Evolutionary conservation across 495 filamentous ascomycete genomes (phyloP), one percentile per base, ranked within the genome.

Genomic region (Wilcoxina mikolae): DNA sequence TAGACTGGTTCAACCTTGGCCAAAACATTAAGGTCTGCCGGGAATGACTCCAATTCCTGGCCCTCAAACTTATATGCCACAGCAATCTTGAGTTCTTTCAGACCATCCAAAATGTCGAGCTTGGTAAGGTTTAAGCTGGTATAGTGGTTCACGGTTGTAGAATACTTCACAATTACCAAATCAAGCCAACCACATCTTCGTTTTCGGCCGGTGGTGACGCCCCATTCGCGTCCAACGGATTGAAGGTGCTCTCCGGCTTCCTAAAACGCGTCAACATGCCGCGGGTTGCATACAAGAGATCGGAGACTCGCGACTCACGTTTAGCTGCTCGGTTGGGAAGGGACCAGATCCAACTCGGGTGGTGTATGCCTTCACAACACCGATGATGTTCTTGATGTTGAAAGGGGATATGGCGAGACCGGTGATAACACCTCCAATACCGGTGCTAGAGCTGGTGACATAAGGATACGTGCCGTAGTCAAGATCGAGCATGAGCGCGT

Each of bases 171-270:
- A n/a, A 91, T 73, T n/a, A 89, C 82, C 4, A 95, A 75, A 65
- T 95, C 87, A 35, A 94, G 76, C 87, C 85, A 94, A 25, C 88
- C 89, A 65, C 88, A 94, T 43, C 88, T 78, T 20, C 89, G 81
- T 59, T 71, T 78, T 51, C 89, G 78, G 55, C 89, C 88, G 22
- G 88, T 94, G 41, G 82, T 94, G 29, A 84, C 84, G 56, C 87
- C 87, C 66, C 80, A 81, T 70, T 87, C 83, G 27, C 69, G 68
- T 29, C 82, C 83, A 29, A 79, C 67, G 42, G 56, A 54, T 66
- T 85, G 82, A 47, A 85, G 73, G 59, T 77, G 78, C 11, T 82
- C 76, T 57, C 82, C 82, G 41, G 69, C 67, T 44, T 72, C 74
- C 63, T 68, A 38, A 28, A 51, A n/a, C 31, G 46, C 4, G 39